Evolutionary conservation across 352 stramenopile species (phyloP).

Genomic region (Phytopythium aichiense): DNA sequence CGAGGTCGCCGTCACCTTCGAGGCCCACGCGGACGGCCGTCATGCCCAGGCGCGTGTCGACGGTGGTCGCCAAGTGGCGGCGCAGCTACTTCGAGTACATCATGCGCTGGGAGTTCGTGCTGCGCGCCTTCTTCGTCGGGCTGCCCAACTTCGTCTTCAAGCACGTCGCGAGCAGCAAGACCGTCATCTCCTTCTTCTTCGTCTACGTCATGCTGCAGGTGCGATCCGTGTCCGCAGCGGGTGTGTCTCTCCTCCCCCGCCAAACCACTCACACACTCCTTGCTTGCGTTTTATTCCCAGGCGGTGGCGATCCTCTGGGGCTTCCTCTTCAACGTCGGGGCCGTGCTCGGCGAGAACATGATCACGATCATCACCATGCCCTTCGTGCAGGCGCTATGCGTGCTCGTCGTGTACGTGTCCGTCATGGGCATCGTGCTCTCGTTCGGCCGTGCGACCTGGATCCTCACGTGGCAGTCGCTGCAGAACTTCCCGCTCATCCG

Average conservation of each 20-base stretch:
- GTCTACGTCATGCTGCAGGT: constrained; percentile 79
- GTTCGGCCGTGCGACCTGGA: constrained; percentile 83
- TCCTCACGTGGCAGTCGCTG: constrained; percentile 85
- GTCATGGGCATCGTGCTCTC: constrained; percentile 84
- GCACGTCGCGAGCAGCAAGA: constrained; percentile 41
- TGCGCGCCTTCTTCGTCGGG: constrained; percentile 58
- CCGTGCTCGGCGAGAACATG: constrained; percentile 84
- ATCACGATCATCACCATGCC: constrained; percentile 84
- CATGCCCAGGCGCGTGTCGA: constrained; percentile 3
- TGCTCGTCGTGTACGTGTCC: constrained; percentile 76
- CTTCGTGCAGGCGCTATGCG: constrained; percentile 63
- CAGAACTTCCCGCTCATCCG: constrained; percentile 87
- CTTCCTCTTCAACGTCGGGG: constrained; percentile 81
- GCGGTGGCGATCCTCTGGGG: constrained; percentile 83
- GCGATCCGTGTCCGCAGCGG: not conserved
- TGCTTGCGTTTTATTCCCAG: constrained; percentile 1
- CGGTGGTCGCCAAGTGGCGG: constrained; percentile 31
- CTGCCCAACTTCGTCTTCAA: constrained; percentile 50
- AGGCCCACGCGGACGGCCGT: not conserved
- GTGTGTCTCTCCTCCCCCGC: not conserved
- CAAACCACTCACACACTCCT: not conserved
- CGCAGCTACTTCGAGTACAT: constrained; percentile 64
- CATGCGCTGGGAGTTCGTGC: constrained; percentile 53
- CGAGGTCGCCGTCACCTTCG: constrained; percentile 1
- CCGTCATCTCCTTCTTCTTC: constrained; percentile 77